Percentiles rank a stretch among this genome's conserved stretches.
Conservation (phyloP, 495 filamentous ascomycete species). For the Aspergillus conjunctus region DNA sequence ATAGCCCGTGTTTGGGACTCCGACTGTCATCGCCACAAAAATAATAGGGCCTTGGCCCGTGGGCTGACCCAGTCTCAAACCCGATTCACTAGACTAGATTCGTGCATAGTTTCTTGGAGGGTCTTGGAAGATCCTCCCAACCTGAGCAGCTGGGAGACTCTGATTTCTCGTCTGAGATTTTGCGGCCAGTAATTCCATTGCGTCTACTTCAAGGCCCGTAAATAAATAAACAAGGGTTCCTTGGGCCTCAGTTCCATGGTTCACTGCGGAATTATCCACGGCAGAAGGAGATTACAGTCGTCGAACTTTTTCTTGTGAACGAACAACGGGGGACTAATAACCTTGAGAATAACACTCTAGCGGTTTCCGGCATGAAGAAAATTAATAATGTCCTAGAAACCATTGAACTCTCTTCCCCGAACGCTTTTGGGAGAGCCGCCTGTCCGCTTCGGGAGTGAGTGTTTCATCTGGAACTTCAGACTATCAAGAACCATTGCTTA, state of each 20-base stretch:
- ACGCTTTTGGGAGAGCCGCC: background rate
- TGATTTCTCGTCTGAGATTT: slow-evolving; percentile 1
- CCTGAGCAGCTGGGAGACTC: background rate
- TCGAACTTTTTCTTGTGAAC: background rate
- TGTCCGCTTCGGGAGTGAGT: background rate
- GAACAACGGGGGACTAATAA: background rate
- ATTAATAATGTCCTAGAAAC: slow-evolving; percentile 6
- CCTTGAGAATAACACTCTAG: background rate
- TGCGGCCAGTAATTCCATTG: too few species aligned
- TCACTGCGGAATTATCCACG: slow-evolving; percentile 16
- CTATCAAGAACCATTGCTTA: background rate
- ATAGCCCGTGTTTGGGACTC: slow-evolving; percentile 15
- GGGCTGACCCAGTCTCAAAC: background rate
- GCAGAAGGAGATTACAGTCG: slow-evolving; percentile 3
- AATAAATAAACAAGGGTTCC: slow-evolving; percentile 28
- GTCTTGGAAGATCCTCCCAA: background rate
- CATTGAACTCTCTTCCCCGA: slow-evolving; percentile 1
- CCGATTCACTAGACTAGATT: slow-evolving; percentile 9
- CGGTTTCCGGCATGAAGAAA: slow-evolving; percentile 1
- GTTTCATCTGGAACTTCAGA: background rate
- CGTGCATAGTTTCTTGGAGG: background rate
- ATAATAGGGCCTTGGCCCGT: slow-evolving; percentile 7
- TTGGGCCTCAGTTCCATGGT: slow-evolving; percentile 22
- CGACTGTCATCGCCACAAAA: slow-evolving; percentile 10
- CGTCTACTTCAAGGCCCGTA: background rate